Evolutionary conservation across 2,329 filamentous ascomycete species (phyloP).

Genomic region (Acarospora socialis): DNA sequence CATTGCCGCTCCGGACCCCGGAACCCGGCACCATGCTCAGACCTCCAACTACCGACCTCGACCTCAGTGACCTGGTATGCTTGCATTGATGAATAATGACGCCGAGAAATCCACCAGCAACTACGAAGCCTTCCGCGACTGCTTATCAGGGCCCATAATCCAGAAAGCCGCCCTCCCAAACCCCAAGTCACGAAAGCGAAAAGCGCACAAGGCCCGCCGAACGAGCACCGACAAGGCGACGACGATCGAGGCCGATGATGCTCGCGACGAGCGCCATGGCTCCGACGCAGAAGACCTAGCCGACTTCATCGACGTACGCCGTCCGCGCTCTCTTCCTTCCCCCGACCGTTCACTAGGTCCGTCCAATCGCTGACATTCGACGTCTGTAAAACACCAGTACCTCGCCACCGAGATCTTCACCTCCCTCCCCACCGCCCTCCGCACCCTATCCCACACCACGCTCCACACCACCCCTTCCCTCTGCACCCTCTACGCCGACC

Average conservation of each 20-base stretch:
- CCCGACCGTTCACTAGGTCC: slow-evolving; percentile 6
- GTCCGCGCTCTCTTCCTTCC: background rate
- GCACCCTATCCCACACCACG: slow-evolving; percentile 45
- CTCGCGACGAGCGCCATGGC: background rate
- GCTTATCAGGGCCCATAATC: slow-evolving; percentile 54
- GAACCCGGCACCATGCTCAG: too few species aligned
- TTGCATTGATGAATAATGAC: background rate
- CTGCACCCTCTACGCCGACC: slow-evolving; percentile 41
- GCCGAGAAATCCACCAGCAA: slow-evolving; percentile 27
- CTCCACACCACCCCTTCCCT: slow-evolving; percentile 38
- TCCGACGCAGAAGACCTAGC: slow-evolving; percentile 52
- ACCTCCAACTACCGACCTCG: too few species aligned
- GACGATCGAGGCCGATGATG: background rate
- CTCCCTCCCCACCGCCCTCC: slow-evolving; percentile 46
- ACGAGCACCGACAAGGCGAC: too few species aligned
- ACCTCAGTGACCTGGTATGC: background rate
- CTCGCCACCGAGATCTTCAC: slow-evolving; percentile 56
- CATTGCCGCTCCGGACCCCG: too few species aligned
- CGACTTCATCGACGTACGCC: slow-evolving; percentile 57
- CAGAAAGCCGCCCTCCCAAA: slow-evolving; percentile 38
- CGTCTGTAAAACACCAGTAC: slow-evolving; percentile 35
- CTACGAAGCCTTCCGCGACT: slow-evolving; percentile 59
- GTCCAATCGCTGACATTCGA: too few species aligned
- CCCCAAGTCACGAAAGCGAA: slow-evolving; percentile 21
- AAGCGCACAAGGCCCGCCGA: background rate